Conservation (phyloP, 148 eudicot species). For the Dysphania ambrosioides region DNA sequence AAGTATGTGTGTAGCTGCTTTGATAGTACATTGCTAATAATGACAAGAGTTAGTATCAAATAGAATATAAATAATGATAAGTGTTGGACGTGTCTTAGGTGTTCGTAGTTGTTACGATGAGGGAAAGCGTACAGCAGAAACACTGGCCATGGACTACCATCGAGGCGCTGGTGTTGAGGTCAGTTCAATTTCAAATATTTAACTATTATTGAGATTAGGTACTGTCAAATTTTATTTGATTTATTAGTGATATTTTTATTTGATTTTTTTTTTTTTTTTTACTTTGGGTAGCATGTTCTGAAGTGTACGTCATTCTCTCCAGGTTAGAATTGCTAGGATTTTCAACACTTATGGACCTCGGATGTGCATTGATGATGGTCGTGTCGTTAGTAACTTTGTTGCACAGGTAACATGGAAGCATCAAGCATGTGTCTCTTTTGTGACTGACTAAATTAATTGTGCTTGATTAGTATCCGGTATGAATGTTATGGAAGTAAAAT, state of each 20-base stretch:
- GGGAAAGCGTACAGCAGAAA: slow-evolving; percentile 95
- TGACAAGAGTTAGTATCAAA: background rate
- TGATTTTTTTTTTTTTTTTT: no score
- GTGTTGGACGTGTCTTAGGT: slow-evolving; percentile 50
- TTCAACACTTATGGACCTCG: slow-evolving; percentile 97
- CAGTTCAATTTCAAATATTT: background rate
- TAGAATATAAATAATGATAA: background rate
- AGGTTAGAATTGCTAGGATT: slow-evolving; percentile 99
- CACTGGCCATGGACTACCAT: slow-evolving; percentile 98
- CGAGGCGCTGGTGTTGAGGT: slow-evolving; percentile 99
- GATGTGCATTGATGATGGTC: slow-evolving; percentile 99
- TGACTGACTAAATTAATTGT: background rate
- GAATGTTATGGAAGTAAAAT: background rate
- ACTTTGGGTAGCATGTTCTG: background rate
- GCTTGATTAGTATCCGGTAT: background rate
- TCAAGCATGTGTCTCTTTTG: background rate
- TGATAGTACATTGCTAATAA: background rate
- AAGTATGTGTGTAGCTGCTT: background rate
- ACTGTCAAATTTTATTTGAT: no score
- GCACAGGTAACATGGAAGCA: slow-evolving; percentile 76
- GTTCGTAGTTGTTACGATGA: slow-evolving; percentile 97
- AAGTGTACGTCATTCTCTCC: slow-evolving; percentile 10
- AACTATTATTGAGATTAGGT: background rate
- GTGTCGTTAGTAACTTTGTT: slow-evolving; percentile 97
- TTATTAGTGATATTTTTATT: background rate